Percentiles rank a stretch among this genome's conserved stretches.
These are phyloP conservation scores for Orbilia oligospora DNA, from an alignment of 2,329 filamentous ascomycete species.

Conservation along the genomic window DNA sequence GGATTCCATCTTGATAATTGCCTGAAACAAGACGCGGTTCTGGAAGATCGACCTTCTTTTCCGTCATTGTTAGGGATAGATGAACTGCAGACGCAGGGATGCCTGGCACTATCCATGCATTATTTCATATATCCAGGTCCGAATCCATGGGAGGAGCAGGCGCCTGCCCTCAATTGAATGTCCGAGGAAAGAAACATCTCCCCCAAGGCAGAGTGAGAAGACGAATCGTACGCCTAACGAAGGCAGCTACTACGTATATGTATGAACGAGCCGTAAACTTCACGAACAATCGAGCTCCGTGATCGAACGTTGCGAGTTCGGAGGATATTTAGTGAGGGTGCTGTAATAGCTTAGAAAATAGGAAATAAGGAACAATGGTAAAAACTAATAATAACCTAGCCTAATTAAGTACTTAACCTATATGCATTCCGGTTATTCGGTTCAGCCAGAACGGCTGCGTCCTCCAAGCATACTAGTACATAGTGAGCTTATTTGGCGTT, in stretches of 20 bases:
- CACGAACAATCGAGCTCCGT: not conserved
- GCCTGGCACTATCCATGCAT: constrained; percentile 38
- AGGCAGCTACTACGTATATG: not conserved
- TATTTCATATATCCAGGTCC: constrained; percentile 36
- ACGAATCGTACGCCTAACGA: not conserved
- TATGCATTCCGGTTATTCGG: constrained; percentile 39
- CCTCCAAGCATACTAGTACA: not conserved
- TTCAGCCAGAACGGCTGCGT: constrained; percentile 52
- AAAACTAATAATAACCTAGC: constrained; percentile 2
- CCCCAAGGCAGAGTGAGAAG: not conserved
- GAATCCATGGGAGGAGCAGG: constrained; percentile 48
- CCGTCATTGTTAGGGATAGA: constrained; percentile 59
- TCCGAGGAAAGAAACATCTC: not conserved
- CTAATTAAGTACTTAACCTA: constrained; percentile 30
- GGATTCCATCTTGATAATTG: constrained; percentile 60
- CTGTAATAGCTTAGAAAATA: no score
- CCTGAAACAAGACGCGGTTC: constrained; percentile 56
- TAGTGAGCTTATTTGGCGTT: no score
- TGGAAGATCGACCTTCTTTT: constrained; percentile 61
- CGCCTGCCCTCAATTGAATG: not conserved
- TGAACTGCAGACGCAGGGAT: constrained; percentile 56
- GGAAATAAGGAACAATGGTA: no score
- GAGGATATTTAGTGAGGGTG: no score
- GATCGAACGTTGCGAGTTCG: not conserved
- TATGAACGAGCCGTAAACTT: not conserved